Evolutionary conservation across 768 basidiomycete genomes (phyloP).

Genomic region (Lactifluus echinatus): DNA sequence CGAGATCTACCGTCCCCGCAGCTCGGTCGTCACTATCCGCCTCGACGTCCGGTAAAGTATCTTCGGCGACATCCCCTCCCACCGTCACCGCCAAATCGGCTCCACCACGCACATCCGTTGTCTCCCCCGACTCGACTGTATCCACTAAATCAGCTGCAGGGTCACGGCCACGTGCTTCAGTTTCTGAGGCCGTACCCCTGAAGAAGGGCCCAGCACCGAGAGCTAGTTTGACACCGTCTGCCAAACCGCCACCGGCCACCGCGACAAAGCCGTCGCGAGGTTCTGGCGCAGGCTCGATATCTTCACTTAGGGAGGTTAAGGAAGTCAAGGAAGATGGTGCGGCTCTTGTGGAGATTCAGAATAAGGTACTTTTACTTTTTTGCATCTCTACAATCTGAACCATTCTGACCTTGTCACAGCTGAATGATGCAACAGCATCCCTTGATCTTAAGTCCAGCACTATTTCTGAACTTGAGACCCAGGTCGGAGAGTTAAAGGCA

Average conservation of each 20-base stretch:
- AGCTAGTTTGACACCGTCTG: conserved; percentile 25
- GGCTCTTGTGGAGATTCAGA: conserved; percentile 47
- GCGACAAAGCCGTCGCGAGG: conserved; percentile 31
- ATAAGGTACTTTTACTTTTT: conserved; percentile 39
- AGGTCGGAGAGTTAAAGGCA: conserved; percentile 40
- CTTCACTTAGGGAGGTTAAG: conserved; percentile 65
- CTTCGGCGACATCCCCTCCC: conserved; percentile 26
- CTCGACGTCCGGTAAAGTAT: conserved; percentile 17
- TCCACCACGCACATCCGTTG: conserved; percentile 38
- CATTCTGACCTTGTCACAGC: conserved; percentile 31
- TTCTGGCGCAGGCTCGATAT: conserved; percentile 50
- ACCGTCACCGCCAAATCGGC: conserved; percentile 32
- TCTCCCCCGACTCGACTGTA: conserved; percentile 45
- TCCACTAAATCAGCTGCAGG: conserved; percentile 25
- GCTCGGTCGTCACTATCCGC: conserved; percentile 13
- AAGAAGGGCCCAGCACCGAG: conserved; percentile 26
- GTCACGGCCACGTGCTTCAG: conserved; percentile 53
- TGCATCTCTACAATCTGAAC: neutral
- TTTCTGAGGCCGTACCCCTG: conserved; percentile 56
- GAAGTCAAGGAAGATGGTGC: conserved; percentile 59
- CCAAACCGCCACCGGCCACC: conserved; percentile 32
- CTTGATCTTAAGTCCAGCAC: conserved; percentile 44
- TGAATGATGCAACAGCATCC: conserved; percentile 48
- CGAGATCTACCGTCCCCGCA: conserved; percentile 3
- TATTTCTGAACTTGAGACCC: conserved; percentile 44